These are phyloP conservation scores for Oropetium thomaeum DNA, from an alignment of 176 grass and related monocot species.

Conservation along the genomic window DNA sequence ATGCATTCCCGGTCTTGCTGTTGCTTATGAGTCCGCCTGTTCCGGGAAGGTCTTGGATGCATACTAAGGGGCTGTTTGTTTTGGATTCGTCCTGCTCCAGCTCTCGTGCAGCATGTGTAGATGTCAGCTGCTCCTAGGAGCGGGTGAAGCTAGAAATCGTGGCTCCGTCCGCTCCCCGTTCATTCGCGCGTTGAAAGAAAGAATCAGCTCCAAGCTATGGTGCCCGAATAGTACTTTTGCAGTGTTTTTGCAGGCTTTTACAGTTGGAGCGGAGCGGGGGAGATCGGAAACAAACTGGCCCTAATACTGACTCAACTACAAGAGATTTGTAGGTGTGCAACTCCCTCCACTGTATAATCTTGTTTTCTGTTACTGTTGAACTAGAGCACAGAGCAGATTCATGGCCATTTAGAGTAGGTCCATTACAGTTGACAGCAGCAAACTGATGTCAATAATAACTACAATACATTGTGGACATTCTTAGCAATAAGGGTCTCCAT, in stretches of 20 bases:
- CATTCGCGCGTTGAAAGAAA: too few species aligned
- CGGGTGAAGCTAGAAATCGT: too few species aligned
- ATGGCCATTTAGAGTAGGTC: slow-evolving; percentile 31
- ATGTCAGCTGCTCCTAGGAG: too few species aligned
- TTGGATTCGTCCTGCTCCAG: too few species aligned
- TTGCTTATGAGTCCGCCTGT: slow-evolving; percentile 47
- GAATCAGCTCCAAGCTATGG: too few species aligned
- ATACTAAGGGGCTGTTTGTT: too few species aligned
- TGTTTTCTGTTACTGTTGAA: slow-evolving; percentile 24
- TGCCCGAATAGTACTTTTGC: too few species aligned
- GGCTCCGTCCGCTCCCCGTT: too few species aligned
- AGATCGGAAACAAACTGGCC: too few species aligned
- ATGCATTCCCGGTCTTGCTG: slow-evolving; percentile 48
- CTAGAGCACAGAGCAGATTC: slow-evolving; percentile 23
- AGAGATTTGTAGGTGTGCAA: slow-evolving; percentile 10
- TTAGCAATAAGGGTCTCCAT: slow-evolving; percentile 6
- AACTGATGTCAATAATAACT: slow-evolving; percentile 26
- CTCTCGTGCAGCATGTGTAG: too few species aligned
- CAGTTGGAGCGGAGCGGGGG: too few species aligned
- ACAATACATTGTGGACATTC: slow-evolving; percentile 2
- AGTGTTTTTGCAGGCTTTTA: too few species aligned
- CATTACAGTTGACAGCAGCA: slow-evolving; percentile 1
- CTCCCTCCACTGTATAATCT: slow-evolving; percentile 2
- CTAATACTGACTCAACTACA: slow-evolving; percentile 3
- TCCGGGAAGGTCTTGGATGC: neutral